These are phyloP conservation scores for Picea abies DNA, from an alignment of 83 land plant species.

Conservation along the genomic window DNA sequence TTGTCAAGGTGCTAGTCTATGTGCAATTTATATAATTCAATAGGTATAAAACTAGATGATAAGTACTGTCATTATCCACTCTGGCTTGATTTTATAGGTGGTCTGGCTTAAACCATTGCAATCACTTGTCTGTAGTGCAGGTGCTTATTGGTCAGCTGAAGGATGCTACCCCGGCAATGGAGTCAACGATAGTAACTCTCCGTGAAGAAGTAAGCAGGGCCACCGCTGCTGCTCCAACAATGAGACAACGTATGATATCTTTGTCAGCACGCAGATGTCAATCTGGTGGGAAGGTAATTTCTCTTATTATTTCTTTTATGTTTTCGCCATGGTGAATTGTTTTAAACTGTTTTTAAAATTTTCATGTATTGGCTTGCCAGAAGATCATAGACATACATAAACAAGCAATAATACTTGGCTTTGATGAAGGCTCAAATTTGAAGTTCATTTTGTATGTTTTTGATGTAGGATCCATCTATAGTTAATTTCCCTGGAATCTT, in stretches of 20 bases:
- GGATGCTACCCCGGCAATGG: conserved; percentile 87
- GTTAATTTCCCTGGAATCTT: not conserved
- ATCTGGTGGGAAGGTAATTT: conserved; percentile 35
- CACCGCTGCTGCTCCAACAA: conserved; percentile 28
- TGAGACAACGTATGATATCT: conserved; percentile 17
- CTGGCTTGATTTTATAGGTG: too few species aligned
- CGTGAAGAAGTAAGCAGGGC: conserved; percentile 79
- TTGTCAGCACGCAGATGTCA: conserved; percentile 12
- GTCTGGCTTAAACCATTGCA: too few species aligned
- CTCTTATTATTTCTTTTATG: not conserved
- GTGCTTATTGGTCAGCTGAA: conserved; percentile 87
- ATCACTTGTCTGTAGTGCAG: conserved; percentile 36
- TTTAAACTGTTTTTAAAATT: not conserved
- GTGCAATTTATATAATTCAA: too few species aligned
- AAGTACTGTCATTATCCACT: too few species aligned
- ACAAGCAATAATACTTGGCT: not conserved
- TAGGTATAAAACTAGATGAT: too few species aligned
- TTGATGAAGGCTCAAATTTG: not conserved
- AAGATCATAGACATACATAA: not conserved
- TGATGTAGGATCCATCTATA: too few species aligned
- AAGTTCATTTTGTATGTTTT: too few species aligned
- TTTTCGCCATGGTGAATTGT: not conserved
- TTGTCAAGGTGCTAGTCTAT: too few species aligned
- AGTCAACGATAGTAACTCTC: conserved; percentile 74
- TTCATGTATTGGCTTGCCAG: not conserved